Evolutionary conservation across 768 basidiomycete species (phyloP).

Genomic region (Hericium coralloides): DNA sequence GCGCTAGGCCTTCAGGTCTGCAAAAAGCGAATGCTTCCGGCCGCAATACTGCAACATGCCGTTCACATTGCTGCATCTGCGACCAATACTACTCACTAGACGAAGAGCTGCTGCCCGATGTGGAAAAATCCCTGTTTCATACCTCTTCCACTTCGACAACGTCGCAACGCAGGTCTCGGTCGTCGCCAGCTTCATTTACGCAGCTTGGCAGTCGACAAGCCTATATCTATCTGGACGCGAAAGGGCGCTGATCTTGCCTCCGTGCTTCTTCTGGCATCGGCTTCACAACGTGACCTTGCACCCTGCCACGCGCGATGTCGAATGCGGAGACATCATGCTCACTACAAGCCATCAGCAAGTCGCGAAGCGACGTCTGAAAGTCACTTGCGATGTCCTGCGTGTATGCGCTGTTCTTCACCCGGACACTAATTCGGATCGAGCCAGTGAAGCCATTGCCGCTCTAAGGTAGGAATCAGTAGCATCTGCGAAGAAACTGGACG

Average conservation of each 20-base stretch:
- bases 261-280: slow-evolving; percentile 85
- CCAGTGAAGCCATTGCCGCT: slow-evolving; percentile 52
- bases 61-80: slow-evolving; percentile 66
- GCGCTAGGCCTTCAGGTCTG: slow-evolving; percentile 55
- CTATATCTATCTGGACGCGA: slow-evolving; percentile 91
- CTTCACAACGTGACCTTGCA: slow-evolving; percentile 85
- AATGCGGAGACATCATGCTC: slow-evolving; percentile 74
- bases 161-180: slow-evolving; percentile 53
- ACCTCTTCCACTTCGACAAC: slow-evolving; percentile 50
- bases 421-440: slow-evolving; percentile 59
- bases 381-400: slow-evolving; percentile 95
- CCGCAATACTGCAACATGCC: slow-evolving; percentile 83
- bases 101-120: slow-evolving; percentile 71
- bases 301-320: slow-evolving; percentile 81
- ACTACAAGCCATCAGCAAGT: slow-evolving; percentile 95
- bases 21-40: slow-evolving; percentile 50
- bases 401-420: slow-evolving; percentile 83
- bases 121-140: slow-evolving; percentile 85
- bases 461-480: slow-evolving; percentile 63
- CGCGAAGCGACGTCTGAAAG: slow-evolving; percentile 85
- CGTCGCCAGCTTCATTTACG: slow-evolving; percentile 82
- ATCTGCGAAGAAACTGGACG: slow-evolving; percentile 80
- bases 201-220: slow-evolving; percentile 84
- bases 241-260: slow-evolving; percentile 89
- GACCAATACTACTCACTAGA: slow-evolving; percentile 54